phyloP scores from a whole-genome alignment of 2,329 filamentous ascomycete species.

The Hymenoscyphus albidus region DNA sequence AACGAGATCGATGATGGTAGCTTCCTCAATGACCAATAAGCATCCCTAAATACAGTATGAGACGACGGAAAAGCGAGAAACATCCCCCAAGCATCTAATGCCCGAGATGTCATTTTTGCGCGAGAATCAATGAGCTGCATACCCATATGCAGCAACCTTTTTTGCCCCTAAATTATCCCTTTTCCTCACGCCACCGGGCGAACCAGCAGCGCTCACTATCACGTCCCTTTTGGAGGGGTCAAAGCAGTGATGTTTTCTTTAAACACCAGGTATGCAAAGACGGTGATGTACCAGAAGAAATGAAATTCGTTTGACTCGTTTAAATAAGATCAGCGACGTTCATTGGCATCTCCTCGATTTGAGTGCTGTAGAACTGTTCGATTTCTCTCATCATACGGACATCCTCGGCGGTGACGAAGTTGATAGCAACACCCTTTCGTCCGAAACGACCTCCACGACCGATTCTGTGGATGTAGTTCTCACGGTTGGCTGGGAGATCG shows the following conservation, averaged over 20 bases:
- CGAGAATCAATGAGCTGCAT: constrained; percentile 29
- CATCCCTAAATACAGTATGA: constrained; percentile 34
- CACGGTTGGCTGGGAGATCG: constrained; percentile 94
- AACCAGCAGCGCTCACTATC: constrained; percentile 37
- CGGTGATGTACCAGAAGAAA: constrained; percentile 33
- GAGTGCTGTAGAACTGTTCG: constrained; percentile 99
- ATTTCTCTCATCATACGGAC: constrained; percentile 99
- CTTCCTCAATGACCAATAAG: constrained; percentile 27
- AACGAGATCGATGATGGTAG: constrained; percentile 27
- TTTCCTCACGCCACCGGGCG: constrained; percentile 34
- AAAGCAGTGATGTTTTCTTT: constrained; percentile 22
- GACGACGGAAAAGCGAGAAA: constrained; percentile 30
- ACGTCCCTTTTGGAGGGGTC: constrained; percentile 31
- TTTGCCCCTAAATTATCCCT: constrained; percentile 30
- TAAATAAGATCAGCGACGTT: constrained; percentile 75
- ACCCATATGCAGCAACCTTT: constrained; percentile 34
- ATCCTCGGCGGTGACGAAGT: constrained; percentile 99
- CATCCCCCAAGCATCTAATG: constrained; percentile 34
- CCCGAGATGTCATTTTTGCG: constrained; percentile 31
- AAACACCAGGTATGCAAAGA: constrained; percentile 25
- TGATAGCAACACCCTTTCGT: constrained; percentile 98
- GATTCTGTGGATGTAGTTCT: constrained; percentile 99
- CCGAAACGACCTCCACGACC: constrained; percentile 93
- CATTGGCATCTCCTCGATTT: constrained; percentile 99
- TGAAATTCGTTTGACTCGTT: constrained; percentile 30